Conservation (phyloP, 768 basidiomycete species). For the Podaxis sp. region DNA sequence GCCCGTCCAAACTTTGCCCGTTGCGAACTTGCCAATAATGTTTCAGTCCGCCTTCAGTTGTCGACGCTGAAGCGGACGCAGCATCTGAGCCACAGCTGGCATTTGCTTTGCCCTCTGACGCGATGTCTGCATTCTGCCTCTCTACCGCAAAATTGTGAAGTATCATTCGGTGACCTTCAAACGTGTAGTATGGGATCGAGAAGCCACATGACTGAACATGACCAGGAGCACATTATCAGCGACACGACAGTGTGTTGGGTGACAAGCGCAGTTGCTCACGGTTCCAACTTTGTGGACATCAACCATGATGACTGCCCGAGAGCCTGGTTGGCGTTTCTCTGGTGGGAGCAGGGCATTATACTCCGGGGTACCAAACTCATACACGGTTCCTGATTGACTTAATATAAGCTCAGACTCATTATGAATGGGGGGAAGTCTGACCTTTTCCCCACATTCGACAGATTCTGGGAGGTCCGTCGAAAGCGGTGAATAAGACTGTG, state of each 20-base stretch:
- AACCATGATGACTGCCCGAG: constrained; percentile 50
- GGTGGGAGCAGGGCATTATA: constrained; percentile 45
- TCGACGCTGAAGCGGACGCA: neutral
- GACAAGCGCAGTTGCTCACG: constrained; percentile 19
- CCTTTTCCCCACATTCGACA: constrained; percentile 58
- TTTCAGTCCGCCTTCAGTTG: constrained; percentile 38
- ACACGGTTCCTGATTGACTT: constrained; percentile 37
- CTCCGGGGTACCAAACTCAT: constrained; percentile 55
- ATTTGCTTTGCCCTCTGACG: constrained; percentile 12
- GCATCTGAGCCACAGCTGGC: neutral
- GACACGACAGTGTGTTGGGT: neutral
- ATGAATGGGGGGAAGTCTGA: constrained; percentile 14
- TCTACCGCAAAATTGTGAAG: constrained; percentile 33
- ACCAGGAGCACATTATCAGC: neutral
- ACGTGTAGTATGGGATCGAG: constrained; percentile 50
- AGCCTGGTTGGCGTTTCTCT: constrained; percentile 43
- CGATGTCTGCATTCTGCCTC: constrained; percentile 34
- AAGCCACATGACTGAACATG: constrained; percentile 52
- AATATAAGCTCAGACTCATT: neutral
- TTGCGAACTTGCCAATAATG: constrained; percentile 48
- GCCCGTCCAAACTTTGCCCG: constrained; percentile 43
- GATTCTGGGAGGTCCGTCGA: constrained; percentile 56
- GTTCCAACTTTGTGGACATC: constrained; percentile 50
- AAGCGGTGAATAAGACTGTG: constrained; percentile 58
- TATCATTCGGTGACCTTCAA: constrained; percentile 42